phyloP scores from a whole-genome alignment of 768 basidiomycete genomes.

The Amanita rubescens region DNA sequence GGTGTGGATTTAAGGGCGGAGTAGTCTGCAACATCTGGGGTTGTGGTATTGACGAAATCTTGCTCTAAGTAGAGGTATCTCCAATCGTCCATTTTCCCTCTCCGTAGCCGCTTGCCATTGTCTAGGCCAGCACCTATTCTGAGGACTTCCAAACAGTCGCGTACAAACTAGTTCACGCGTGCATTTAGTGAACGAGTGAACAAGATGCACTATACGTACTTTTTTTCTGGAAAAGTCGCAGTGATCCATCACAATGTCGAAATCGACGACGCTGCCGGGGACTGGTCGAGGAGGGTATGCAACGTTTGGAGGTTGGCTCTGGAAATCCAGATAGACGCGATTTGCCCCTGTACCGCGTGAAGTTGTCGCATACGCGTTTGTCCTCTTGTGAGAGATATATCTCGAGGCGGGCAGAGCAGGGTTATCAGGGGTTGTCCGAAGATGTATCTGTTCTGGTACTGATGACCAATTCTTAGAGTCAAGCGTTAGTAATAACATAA shows the following conservation, averaged over 20 bases:
- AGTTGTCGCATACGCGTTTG: constrained; percentile 40
- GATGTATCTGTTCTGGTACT: constrained; percentile 69
- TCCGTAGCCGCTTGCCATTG: constrained; percentile 63
- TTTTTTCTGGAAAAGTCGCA: constrained; percentile 85
- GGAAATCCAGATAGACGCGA: constrained; percentile 71
- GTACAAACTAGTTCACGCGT: constrained; percentile 66
- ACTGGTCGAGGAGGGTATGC: constrained; percentile 86
- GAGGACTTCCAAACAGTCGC: constrained; percentile 92
- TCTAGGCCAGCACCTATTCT: constrained; percentile 89
- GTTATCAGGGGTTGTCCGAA: constrained; percentile 52
- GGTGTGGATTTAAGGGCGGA: constrained; percentile 27
- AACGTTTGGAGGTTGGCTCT: constrained; percentile 49
- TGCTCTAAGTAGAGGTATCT: constrained; percentile 82
- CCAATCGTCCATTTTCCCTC: constrained; percentile 77
- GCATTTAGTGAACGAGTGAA: background rate
- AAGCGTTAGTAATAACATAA: background rate
- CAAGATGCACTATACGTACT: constrained; percentile 28
- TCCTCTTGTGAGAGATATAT: constrained; percentile 40
- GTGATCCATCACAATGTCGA: constrained; percentile 86
- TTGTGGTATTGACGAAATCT: constrained; percentile 20
- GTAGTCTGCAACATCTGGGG: constrained; percentile 18
- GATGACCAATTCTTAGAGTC: constrained; percentile 9
- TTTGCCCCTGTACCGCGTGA: constrained; percentile 72
- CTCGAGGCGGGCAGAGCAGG: constrained; percentile 62
- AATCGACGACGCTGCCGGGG: constrained; percentile 77